phyloP scores from a whole-genome alignment of 179 eudicot genomes.

The Beta macrorhiza region DNA sequence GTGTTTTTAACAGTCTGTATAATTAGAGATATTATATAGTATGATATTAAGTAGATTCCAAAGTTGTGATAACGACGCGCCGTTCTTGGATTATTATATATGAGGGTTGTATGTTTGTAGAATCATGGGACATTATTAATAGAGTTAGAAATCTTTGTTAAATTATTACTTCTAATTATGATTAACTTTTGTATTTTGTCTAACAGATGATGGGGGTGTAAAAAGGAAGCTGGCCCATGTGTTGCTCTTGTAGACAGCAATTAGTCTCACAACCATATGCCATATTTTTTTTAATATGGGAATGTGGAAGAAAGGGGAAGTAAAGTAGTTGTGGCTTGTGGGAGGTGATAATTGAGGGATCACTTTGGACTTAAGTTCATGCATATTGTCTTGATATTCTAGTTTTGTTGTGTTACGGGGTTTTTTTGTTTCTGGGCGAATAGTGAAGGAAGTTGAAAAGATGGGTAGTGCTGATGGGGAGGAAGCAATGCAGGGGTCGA shows the following conservation, averaged over 20 bases:
- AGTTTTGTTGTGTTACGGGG: neutral
- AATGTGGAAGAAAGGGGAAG: neutral
- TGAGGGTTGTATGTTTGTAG: slow-evolving; percentile 12
- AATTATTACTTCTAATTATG: slow-evolving; percentile 19
- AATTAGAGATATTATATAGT: neutral
- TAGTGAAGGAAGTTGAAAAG: slow-evolving; percentile 2
- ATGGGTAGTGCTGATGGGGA: slow-evolving; percentile 39
- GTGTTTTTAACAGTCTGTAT: neutral
- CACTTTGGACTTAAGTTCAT: slow-evolving; percentile 11
- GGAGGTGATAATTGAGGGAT: slow-evolving; percentile 22
- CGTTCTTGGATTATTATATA: slow-evolving; percentile 23
- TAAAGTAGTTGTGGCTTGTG: neutral
- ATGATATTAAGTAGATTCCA: slow-evolving; percentile 17
- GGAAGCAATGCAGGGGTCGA: slow-evolving; percentile 27
- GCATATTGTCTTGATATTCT: slow-evolving; percentile 11
- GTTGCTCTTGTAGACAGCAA: slow-evolving; percentile 29
- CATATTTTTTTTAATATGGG: neutral
- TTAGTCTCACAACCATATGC: slow-evolving; percentile 20
- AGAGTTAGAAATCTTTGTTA: slow-evolving; percentile 29
- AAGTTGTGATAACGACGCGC: slow-evolving; percentile 26
- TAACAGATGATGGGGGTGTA: slow-evolving; percentile 26
- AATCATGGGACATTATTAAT: slow-evolving; percentile 22
- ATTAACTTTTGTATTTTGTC: slow-evolving; percentile 24
- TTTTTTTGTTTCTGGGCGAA: neutral
- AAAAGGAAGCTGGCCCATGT: slow-evolving; percentile 39